A percentile compares a stretch with the other conserved stretches of the same genome.
These are phyloP conservation scores for Hapsidospora chrysogenum DNA, from an alignment of 495 filamentous ascomycete species.

Conservation along the genomic window DNA sequence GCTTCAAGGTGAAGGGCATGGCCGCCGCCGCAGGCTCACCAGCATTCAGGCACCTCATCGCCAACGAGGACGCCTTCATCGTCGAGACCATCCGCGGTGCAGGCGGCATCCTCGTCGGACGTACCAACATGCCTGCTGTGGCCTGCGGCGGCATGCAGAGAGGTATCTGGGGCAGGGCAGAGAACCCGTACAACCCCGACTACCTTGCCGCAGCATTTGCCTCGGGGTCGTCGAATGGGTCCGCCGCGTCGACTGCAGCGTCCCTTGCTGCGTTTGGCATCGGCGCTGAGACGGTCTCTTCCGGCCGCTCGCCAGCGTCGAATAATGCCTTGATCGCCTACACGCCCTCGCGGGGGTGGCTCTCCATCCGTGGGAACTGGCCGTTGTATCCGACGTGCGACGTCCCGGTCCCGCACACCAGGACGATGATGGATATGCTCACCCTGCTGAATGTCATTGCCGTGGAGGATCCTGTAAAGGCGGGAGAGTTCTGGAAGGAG, in stretches of 20 bases:
- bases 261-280: constrained; percentile 16
- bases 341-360: constrained; percentile 15
- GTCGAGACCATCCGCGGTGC: constrained; percentile 27
- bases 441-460: constrained; percentile 12
- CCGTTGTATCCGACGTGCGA: constrained; percentile 19
- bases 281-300: constrained; percentile 14
- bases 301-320: constrained; percentile 13
- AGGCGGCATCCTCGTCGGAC: constrained; percentile 31
- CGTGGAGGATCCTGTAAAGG: constrained; percentile 6
- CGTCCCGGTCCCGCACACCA: constrained; percentile 13
- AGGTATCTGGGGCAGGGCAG: constrained; percentile 26
- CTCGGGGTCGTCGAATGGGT: constrained; percentile 18
- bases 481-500: constrained; percentile 17
- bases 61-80: constrained; percentile 25
- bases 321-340: constrained; percentile 18
- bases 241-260: constrained; percentile 13
- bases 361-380: constrained; percentile 17
- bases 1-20: constrained; percentile 39
- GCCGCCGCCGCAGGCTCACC: constrained; percentile 31
- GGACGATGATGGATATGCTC: constrained; percentile 16
- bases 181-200: constrained; percentile 36
- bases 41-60: constrained; percentile 21
- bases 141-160: constrained; percentile 45
- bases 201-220: constrained; percentile 17
- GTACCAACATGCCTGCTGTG: constrained; percentile 36